These are phyloP conservation scores for Delphinella strobiligena DNA, from an alignment of 2,329 filamentous ascomycete genomes.

Conservation along the genomic window DNA sequence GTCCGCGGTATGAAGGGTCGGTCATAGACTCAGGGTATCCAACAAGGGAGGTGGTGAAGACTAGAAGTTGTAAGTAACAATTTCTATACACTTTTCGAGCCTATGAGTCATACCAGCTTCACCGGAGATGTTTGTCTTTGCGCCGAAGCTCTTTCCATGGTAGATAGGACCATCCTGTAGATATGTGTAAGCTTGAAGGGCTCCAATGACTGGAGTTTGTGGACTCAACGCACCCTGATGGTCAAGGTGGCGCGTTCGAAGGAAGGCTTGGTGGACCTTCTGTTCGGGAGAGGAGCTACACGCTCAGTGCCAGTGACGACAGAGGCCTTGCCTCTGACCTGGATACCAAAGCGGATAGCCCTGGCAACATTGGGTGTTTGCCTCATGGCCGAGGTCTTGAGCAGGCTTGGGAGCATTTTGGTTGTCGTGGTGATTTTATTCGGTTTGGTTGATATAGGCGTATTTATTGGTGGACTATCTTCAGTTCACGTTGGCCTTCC, in stretches of 20 bases:
- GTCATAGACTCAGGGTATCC: conserved; percentile 88
- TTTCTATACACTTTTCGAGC: not conserved
- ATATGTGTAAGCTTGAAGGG: conserved; percentile 17
- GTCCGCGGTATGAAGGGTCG: conserved; percentile 61
- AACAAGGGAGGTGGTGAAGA: conserved; percentile 96
- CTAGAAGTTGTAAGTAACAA: conserved; percentile 21
- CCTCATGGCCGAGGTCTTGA: conserved; percentile 37
- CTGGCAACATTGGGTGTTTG: conserved; percentile 31
- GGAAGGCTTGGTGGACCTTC: conserved; percentile 53
- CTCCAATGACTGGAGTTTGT: not conserved
- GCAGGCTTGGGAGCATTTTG: conserved; percentile 43
- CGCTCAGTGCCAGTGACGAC: conserved; percentile 59
- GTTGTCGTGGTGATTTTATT: conserved; percentile 17
- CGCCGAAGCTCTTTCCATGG: conserved; percentile 91
- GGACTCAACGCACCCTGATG: conserved; percentile 56
- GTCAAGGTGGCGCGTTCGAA: conserved; percentile 83
- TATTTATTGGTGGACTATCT: conserved; percentile 15
- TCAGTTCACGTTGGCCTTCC: conserved; percentile 55
- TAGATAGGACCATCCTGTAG: conserved; percentile 82
- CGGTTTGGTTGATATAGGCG: conserved; percentile 12
- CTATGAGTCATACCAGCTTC: conserved; percentile 46
- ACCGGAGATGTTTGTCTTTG: conserved; percentile 90
- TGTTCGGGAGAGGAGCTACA: conserved; percentile 47
- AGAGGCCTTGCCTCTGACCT: conserved; percentile 47
- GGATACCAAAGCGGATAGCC: conserved; percentile 28